phyloP scores from a whole-genome alignment of 306 rosid species.

The Senna siamea region DNA sequence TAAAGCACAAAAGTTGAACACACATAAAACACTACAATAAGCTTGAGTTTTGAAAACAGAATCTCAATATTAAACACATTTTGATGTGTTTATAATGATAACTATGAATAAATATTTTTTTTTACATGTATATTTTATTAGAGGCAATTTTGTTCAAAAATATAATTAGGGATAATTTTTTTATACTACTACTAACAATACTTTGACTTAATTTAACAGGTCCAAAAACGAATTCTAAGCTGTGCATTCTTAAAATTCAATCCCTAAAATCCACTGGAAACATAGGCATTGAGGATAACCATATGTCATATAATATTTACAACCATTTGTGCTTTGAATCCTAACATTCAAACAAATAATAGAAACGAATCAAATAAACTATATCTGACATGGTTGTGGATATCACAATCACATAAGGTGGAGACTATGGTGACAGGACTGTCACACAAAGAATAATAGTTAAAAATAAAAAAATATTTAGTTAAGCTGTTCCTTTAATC shows the following conservation, averaged over 20 bases:
- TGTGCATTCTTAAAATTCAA: not conserved
- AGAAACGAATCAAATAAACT: not conserved
- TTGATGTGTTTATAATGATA: too few species aligned
- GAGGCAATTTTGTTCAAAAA: too few species aligned
- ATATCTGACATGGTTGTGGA: not conserved
- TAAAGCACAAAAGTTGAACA: not conserved
- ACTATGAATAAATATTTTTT: too few species aligned
- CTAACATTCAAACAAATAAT: not conserved
- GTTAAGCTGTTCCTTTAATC: slow-evolving; percentile 32
- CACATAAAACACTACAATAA: too few species aligned
- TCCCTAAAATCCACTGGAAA: not conserved
- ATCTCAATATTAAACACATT: too few species aligned
- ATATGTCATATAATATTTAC: slow-evolving; percentile 25
- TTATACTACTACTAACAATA: too few species aligned
- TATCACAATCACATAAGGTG: not conserved
- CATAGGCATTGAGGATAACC: not conserved
- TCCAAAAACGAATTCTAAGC: too few species aligned
- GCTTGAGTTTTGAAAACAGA: too few species aligned
- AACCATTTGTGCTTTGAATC: slow-evolving; percentile 12
- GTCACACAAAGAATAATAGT: not conserved
- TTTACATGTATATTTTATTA: too few species aligned
- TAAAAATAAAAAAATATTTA: not conserved
- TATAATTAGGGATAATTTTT: too few species aligned
- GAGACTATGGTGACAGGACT: not conserved
- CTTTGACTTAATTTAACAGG: too few species aligned